These are phyloP conservation scores for Calonectria pteridis DNA, from an alignment of 2,329 filamentous ascomycete species.

Conservation along the genomic window DNA sequence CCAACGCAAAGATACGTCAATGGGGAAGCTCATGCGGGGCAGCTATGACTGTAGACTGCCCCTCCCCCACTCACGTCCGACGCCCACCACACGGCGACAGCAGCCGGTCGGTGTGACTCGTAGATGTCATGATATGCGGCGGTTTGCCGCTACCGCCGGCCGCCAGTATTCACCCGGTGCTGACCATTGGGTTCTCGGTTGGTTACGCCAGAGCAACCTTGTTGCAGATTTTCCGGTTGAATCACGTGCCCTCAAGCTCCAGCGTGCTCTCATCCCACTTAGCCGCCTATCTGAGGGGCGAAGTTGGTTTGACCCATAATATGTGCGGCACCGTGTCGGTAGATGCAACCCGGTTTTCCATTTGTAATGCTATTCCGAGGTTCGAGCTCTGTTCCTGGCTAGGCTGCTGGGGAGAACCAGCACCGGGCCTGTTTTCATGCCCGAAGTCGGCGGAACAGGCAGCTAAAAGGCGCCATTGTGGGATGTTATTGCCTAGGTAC, in stretches of 20 bases:
- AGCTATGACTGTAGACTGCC: not conserved
- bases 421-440: not conserved
- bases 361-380: slow-evolving; percentile 18
- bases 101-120: not conserved
- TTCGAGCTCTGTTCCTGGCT: not conserved
- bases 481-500: slow-evolving; percentile 2
- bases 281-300: not conserved
- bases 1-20: not conserved
- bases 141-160: not conserved
- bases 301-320: not conserved
- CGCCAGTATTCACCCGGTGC: not conserved
- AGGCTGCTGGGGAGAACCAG: not conserved
- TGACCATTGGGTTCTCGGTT: not conserved
- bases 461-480: slow-evolving; percentile 13
- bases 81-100: not conserved
- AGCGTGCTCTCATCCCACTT: not conserved
- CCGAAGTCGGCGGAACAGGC: slow-evolving; percentile 11
- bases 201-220: not conserved
- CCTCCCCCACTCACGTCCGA: slow-evolving; percentile 18
- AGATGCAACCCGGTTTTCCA: not conserved
- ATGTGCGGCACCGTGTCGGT: not conserved
- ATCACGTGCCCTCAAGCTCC: not conserved
- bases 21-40: slow-evolving; percentile 32
- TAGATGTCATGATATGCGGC: slow-evolving; percentile 1
- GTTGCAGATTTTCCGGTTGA: not conserved